Evolutionary conservation across 108 stramenopile species (phyloP), one percentile per base, ranked within the genome.

Genomic region (Skeletonema potamos): DNA sequence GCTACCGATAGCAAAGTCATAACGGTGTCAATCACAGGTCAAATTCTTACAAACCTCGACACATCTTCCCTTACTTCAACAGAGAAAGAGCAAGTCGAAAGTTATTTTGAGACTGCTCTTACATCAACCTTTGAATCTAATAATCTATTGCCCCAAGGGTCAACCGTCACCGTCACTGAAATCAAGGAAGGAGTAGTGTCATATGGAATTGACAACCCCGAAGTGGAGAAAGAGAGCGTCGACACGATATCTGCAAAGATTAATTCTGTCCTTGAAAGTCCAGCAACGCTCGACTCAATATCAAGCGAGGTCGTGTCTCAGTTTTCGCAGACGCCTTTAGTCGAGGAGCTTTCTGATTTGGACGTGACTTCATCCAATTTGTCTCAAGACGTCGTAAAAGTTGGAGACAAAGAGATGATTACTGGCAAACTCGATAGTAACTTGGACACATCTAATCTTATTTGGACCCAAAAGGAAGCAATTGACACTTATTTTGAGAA

Each of bases 391-490:
- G 48, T 51, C 22, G 48, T 20, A 51, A 20, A 51, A 22, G 20
- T 51, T 2, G 48, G 48, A 51, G 48, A 51, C 48, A 36, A 68
- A 68, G 57, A 58, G 17, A 58, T 41, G 39, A 58, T 57, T 22
- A 68, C 39, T 27, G 67, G 67, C 18, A 43, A 36, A 37, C 39
- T 68, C 39, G 58, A 36, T 6, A 68, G 39, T 27, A 58, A 68
- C 54, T 43, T 68, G 67, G 67, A 68, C 39, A 68, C 67, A 1
- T 58, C 67, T 29, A 58, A 10, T 24, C 67, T 68, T 11, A 68
- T 28, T 43, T 41, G 33, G 34, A 27, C 67, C 15, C 57, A 68
- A 34, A 68, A 29, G 15, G 67, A 68, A 58, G 67, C 56, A 3
- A 27, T 57, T 36, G 58, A 68, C 15, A 55, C 15, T 39, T 56